Evolutionary conservation across 1,284 basidiomycete species (phyloP), one percentile per base, ranked within the genome.

Genomic region (Boletus sp.): DNA sequence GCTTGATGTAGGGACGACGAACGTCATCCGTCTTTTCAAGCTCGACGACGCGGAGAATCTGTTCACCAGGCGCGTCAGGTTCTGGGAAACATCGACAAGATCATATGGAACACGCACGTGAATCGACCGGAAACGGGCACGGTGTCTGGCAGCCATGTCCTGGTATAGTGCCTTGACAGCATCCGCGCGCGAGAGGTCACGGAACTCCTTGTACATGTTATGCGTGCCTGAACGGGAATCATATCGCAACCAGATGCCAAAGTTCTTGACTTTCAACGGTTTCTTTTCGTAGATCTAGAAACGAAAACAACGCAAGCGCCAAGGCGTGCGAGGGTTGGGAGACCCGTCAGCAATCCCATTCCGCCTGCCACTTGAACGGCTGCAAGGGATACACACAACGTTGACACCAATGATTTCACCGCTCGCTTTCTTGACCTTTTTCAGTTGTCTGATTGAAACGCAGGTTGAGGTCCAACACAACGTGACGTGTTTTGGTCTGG

Each of bases 351-450:
- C 66, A 70, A 73, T 78, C 82, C 82, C 81, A 71, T 74, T 81
- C 77, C 81, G 82, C 82, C 78, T 87, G 84, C 84, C 84, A 82
- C 75, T 87, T 87, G 85, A 80, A 72, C 76, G 84, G 82, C 82
- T 86, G 82, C 84, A 83, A 81, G 81, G 82, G 61, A 74, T 80
- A 91, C 93, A 75, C 70, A 97, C 94, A 73, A 91, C 80, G 76
- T 97, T 95, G 77, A 99, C 85, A 70, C 91, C 92, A 71, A 99
- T 94, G 71, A 99, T 94, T 81, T 99, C 95, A 70, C 95, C 96
- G 71, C 83, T 92, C 73, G 94, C 94, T 78, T 96, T 97, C 84
- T 99, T 99, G 77, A 95, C 94, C 82, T 99, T 99, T 75, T 97
- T 93, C 65, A 96, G 72, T 74, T 95, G 89, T 70, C 95, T 93